Percentiles rank a stretch among this genome's conserved stretches.
Conservation (phyloP, 2,329 filamentous ascomycete species). For the Colletotrichum spaethianum region DNA sequence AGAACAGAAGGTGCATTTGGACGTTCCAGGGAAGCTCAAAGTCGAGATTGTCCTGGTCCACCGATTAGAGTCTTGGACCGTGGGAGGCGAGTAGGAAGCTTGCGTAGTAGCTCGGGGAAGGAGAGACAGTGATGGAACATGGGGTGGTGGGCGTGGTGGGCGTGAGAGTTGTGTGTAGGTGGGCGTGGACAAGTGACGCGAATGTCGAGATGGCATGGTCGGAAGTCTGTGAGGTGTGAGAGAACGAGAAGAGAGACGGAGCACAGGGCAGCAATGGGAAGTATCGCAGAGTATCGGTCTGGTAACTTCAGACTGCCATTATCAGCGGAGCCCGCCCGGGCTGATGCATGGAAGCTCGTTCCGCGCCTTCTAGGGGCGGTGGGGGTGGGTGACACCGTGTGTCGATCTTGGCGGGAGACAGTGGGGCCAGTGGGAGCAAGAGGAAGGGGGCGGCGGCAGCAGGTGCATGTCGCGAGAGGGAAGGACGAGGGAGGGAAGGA, state of each 20-base stretch:
- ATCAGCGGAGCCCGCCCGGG: conserved; percentile 36
- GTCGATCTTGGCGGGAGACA: conserved; percentile 30
- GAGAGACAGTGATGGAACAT: background rate
- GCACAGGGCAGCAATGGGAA: background rate
- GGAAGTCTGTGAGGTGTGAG: background rate
- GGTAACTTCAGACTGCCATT: conserved; percentile 14
- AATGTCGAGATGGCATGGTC: conserved; percentile 15
- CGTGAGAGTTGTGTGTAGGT: background rate
- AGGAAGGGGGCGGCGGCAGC: background rate
- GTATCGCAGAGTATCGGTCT: conserved; percentile 23
- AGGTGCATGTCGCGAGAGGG: background rate
- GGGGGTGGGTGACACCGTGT: background rate
- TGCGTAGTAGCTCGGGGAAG: background rate
- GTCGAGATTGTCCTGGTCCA: conserved; percentile 22
- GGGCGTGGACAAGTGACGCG: conserved; percentile 2
- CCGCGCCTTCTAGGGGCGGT: conserved; percentile 36
- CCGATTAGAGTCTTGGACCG: conserved; percentile 23
- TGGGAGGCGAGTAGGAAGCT: background rate
- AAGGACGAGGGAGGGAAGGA: background rate
- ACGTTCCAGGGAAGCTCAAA: conserved; percentile 3
- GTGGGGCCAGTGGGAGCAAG: background rate
- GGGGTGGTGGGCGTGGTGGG: conserved; percentile 10
- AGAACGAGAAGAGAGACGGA: background rate
- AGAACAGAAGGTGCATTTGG: conserved; percentile 39
- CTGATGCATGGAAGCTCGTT: conserved; percentile 39